phyloP scores from a whole-genome alignment of 2,329 filamentous ascomycete genomes.

The Calonectria hongkongensis region DNA sequence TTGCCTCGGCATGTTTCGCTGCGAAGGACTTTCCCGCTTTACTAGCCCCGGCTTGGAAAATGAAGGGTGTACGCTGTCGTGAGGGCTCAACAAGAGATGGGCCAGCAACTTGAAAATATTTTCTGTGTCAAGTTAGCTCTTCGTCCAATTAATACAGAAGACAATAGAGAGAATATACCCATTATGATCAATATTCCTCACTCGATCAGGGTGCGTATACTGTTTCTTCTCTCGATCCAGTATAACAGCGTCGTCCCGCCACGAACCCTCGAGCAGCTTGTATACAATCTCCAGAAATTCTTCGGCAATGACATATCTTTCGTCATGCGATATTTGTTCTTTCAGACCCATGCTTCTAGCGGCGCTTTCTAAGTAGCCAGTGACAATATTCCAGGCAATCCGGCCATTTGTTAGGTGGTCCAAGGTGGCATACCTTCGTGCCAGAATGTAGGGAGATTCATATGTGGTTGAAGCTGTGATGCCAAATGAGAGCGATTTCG shows the following conservation, averaged over 20 bases:
- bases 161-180: conserved; percentile 28
- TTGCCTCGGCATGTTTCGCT: conserved; percentile 54
- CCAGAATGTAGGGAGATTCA: conserved; percentile 59
- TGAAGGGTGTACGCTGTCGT: conserved; percentile 67
- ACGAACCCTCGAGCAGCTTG: conserved; percentile 72
- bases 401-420: conserved; percentile 61
- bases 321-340: conserved; percentile 67
- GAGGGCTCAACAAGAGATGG: conserved; percentile 67
- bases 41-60: conserved; percentile 68
- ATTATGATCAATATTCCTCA: conserved; percentile 61
- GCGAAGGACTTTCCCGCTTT: conserved; percentile 67
- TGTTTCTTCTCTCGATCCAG: conserved; percentile 48
- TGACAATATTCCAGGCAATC: conserved; percentile 71
- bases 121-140: conserved; percentile 26
- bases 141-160: not conserved
- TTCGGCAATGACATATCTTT: conserved; percentile 68
- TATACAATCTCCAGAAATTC: conserved; percentile 67
- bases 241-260: conserved; percentile 62
- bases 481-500: conserved; percentile 64
- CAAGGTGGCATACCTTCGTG: conserved; percentile 58
- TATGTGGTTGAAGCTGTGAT: conserved; percentile 62
- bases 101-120: conserved; percentile 57
- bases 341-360: conserved; percentile 68
- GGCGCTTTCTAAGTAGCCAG: conserved; percentile 67
- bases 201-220: conserved; percentile 59